Base-by-base conservation (phyloP, 768 basidiomycete species). In the Mycena albidolilacea region DNA sequence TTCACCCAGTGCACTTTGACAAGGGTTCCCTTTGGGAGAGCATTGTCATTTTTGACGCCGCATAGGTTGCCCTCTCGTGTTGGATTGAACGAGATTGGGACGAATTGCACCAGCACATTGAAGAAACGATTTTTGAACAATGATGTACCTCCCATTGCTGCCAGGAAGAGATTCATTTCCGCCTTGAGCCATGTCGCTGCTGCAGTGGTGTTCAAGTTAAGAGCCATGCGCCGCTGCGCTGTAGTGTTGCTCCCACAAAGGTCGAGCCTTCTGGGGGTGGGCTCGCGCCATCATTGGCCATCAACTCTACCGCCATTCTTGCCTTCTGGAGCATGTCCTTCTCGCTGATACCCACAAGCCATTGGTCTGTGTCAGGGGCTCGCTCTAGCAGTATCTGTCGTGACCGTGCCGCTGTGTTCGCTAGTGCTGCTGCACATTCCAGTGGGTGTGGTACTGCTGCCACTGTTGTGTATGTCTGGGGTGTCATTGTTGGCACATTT, bases 1-100 rank as follows among this genome's bases (percentile, higher is more conserved):
- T 83, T 82, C 15, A 83, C 77, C 76, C 75, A 85, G 11, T 71
- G 62, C 3, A 76, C 78, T 2, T 23, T n/a, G 0, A 43, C 46
- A 1, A 83, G 70, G 15, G 59, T n/a, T 0, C 68, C 65, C 0
- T 30, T 0, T 4, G 23, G 43, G 0, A 80, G 39, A 21, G 54
- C 58, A 35, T 74, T 80, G 35, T 71, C 60, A 0, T 54, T 19
- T 39, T 82, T 79, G 0, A 78, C 55, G 6, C 5, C n/a, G 0
- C 41, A 14, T 7, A 74, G 23, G 12, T 67, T 43, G 4, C 57
- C 7, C 14, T 43, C 41, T n/a, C 23, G 23, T 23, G 23, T 57
- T 0, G 76, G 73, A 43, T 73, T 55, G 52, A 79, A 77, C 0
- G 64, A 38, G 0, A 75, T 64, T 0, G 80, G 79, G 3, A 83